Evolutionary conservation across 2,329 filamentous ascomycete genomes (phyloP).

Genomic region (Gremmenia infestans): DNA sequence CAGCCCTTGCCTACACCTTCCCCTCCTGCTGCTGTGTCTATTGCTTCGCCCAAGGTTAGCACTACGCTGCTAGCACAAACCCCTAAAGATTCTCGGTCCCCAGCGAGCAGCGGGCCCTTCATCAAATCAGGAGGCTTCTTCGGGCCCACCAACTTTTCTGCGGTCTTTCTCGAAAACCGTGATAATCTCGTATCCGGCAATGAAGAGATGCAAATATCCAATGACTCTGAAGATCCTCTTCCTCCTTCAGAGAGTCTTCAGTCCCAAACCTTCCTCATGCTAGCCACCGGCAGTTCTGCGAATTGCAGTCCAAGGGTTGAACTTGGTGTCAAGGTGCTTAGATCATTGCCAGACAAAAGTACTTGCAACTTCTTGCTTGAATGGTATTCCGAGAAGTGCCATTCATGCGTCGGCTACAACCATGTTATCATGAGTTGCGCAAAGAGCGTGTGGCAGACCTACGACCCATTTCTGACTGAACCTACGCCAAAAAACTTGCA

Average conservation of each 20-base stretch:
- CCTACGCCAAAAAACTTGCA: constrained; percentile 21
- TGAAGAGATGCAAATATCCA: constrained; percentile 23
- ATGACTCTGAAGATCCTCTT: constrained; percentile 17
- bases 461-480: constrained; percentile 19
- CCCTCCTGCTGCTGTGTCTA: neutral
- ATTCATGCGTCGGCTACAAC: constrained; percentile 17
- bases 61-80: neutral
- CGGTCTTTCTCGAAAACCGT: constrained; percentile 28
- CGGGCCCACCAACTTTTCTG: constrained; percentile 30
- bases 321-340: constrained; percentile 25
- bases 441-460: constrained; percentile 24
- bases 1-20: constrained; percentile 7
- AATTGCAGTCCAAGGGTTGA: constrained; percentile 21
- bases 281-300: constrained; percentile 15
- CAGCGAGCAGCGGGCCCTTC: neutral
- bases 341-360: constrained; percentile 22
- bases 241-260: constrained; percentile 21
- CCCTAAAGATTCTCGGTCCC: neutral
- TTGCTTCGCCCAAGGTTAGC: neutral
- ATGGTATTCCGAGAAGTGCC: constrained; percentile 18
- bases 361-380: constrained; percentile 26
- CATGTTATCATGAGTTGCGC: constrained; percentile 12
- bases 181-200: constrained; percentile 20
- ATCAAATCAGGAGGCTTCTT: constrained; percentile 22
- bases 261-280: constrained; percentile 27